Percentiles rank a stretch among this genome's conserved stretches.
phyloP scores from a whole-genome alignment of 345 rosid genomes.

The Anacardium occidentale region DNA sequence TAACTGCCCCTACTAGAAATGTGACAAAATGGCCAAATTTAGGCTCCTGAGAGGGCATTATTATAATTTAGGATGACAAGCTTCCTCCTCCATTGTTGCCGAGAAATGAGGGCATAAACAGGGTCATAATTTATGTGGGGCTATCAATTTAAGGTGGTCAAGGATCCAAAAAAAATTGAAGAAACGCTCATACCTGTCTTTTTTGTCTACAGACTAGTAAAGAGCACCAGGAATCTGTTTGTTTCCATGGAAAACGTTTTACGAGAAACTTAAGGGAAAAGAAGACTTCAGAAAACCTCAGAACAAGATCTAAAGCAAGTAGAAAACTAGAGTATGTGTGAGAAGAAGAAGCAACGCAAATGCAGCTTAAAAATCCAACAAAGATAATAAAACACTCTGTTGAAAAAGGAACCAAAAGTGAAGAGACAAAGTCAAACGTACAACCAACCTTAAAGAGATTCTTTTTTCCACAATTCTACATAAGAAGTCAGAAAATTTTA shows the following conservation, averaged over 20 bases:
- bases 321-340: background rate
- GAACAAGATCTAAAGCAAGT: slow-evolving; percentile 20
- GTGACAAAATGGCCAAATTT: background rate
- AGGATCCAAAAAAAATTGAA: slow-evolving; percentile 15
- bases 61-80: slow-evolving; percentile 32
- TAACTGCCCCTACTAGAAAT: slow-evolving; percentile 26
- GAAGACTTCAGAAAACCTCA: background rate
- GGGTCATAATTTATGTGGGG: slow-evolving; percentile 29
- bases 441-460: slow-evolving; percentile 32
- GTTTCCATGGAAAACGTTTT: slow-evolving; percentile 27
- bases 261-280: background rate
- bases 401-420: background rate
- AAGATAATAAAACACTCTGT: background rate
- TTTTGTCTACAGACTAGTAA: slow-evolving; percentile 20
- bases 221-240: slow-evolving; percentile 25
- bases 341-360: background rate
- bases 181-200: slow-evolving; percentile 22
- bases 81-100: slow-evolving; percentile 54
- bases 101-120: slow-evolving; percentile 43
- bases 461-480: slow-evolving; percentile 7
- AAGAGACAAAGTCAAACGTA: slow-evolving; percentile 3
- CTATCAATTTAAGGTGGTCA: slow-evolving; percentile 9
- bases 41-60: slow-evolving; percentile 27
- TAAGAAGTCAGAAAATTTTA: slow-evolving; percentile 25
- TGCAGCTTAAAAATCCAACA: slow-evolving; percentile 11